A percentile compares a stretch with the other conserved stretches of the same genome.
phyloP scores from a whole-genome alignment of 345 rosid species.

The Excoecaria cochinchinensis region DNA sequence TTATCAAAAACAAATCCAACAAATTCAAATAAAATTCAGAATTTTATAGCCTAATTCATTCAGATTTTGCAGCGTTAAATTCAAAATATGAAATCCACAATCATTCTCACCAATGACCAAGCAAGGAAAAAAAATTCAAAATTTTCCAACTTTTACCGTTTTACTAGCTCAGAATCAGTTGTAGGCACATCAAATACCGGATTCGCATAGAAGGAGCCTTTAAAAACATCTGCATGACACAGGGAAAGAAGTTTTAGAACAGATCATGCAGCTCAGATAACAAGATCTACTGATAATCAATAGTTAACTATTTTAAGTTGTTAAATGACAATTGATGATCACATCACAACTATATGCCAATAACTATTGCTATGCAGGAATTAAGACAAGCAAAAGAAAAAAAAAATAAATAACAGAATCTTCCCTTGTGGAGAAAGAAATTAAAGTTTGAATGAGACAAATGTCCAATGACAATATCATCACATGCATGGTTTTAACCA shows the following conservation, averaged over 20 bases:
- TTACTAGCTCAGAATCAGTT: conserved; percentile 41
- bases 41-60: neutral
- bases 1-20: neutral
- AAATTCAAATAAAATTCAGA: neutral
- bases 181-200: conserved; percentile 80
- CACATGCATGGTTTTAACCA: too few relatives aligned
- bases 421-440: neutral
- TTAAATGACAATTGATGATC: neutral
- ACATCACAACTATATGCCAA: neutral
- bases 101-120: neutral
- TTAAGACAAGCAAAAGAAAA: neutral
- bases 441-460: too few relatives aligned
- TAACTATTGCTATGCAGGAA: neutral
- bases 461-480: too few relatives aligned
- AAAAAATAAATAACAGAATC: neutral
- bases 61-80: neutral
- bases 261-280: conserved; percentile 5
- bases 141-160: conserved; percentile 44
- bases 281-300: neutral
- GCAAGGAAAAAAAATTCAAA: neutral
- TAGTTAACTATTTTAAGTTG: too few relatives aligned
- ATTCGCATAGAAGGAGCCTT: conserved; percentile 89
- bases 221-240: conserved; percentile 58
- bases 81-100: conserved; percentile 7
- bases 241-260: neutral